phyloP scores from a whole-genome alignment of 495 filamentous ascomycete genomes.

The Echria macrotheca region DNA sequence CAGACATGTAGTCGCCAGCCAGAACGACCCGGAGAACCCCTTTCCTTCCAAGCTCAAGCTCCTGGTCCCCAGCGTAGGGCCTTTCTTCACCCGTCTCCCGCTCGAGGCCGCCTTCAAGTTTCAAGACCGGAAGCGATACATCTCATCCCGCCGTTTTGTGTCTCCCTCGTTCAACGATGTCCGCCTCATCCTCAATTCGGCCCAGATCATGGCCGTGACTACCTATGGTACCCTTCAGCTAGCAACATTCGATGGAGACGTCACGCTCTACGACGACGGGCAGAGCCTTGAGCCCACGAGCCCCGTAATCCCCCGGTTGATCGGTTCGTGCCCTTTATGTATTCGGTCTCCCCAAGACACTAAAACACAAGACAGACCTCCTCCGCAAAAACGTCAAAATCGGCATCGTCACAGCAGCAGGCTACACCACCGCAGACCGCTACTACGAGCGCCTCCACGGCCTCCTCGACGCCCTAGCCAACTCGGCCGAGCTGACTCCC shows the following conservation, averaged over 20 bases:
- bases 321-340: constrained; percentile 35
- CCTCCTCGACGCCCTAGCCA: constrained; percentile 74
- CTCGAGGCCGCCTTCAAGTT: constrained; percentile 86
- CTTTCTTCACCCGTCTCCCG: constrained; percentile 82
- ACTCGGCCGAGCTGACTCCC: constrained; percentile 50
- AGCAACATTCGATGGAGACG: constrained; percentile 95
- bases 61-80: constrained; percentile 81
- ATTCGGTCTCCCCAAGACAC: neutral
- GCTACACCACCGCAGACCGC: constrained; percentile 77
- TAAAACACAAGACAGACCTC: constrained; percentile 32
- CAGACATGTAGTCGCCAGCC: constrained; percentile 56
- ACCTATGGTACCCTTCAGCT: constrained; percentile 65
- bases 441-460: constrained; percentile 84
- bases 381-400: constrained; percentile 61
- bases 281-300: constrained; percentile 65
- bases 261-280: constrained; percentile 94
- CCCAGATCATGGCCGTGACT: constrained; percentile 82
- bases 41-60: constrained; percentile 86
- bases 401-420: constrained; percentile 94
- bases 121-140: constrained; percentile 78
- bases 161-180: constrained; percentile 98
- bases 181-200: constrained; percentile 85
- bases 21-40: constrained; percentile 49
- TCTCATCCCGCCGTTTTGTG: constrained; percentile 89
- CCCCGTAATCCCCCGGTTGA: constrained; percentile 72